These are phyloP conservation scores for Penicillium sp. DNA, from an alignment of 2,329 filamentous ascomycete species.

Conservation along the genomic window DNA sequence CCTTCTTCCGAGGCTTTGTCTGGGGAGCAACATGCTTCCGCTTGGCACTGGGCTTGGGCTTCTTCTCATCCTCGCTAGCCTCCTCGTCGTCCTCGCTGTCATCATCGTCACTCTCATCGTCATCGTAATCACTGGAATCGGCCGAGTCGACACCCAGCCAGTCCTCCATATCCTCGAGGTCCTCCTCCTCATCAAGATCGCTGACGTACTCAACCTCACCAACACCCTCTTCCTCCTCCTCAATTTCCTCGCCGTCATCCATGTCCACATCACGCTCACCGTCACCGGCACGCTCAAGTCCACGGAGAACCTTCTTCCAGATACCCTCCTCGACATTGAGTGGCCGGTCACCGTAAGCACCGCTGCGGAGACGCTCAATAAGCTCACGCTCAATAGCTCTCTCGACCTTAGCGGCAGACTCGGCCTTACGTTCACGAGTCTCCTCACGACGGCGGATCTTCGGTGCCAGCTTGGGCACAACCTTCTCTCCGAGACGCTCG, in stretches of 20 bases:
- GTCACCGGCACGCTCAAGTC: slow-evolving; percentile 78
- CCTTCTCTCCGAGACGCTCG: slow-evolving; percentile 73
- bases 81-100: slow-evolving; percentile 33
- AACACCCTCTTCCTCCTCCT: slow-evolving; percentile 62
- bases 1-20: slow-evolving; percentile 52
- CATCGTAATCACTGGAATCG: slow-evolving; percentile 41
- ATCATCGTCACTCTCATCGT: slow-evolving; percentile 50
- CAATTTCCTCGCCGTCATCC: slow-evolving; percentile 75
- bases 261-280: slow-evolving; percentile 75
- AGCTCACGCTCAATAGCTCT: slow-evolving; percentile 90
- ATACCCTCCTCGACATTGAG: slow-evolving; percentile 90
- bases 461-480: slow-evolving; percentile 81
- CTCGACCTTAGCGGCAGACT: slow-evolving; percentile 85
- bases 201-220: slow-evolving; percentile 86
- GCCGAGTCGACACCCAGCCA: slow-evolving; percentile 70
- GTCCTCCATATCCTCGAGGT: slow-evolving; percentile 91
- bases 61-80: slow-evolving; percentile 40
- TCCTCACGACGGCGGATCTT: slow-evolving; percentile 73
- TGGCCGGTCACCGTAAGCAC: slow-evolving; percentile 87
- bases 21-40: slow-evolving; percentile 49
- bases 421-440: slow-evolving; percentile 66
- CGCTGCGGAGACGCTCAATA: slow-evolving; percentile 79
- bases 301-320: slow-evolving; percentile 92
- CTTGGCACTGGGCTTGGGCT: slow-evolving; percentile 43
- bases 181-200: slow-evolving; percentile 68